These are phyloP conservation scores for Rubroboletus satanas DNA, from an alignment of 768 basidiomycete genomes.

Conservation along the genomic window DNA sequence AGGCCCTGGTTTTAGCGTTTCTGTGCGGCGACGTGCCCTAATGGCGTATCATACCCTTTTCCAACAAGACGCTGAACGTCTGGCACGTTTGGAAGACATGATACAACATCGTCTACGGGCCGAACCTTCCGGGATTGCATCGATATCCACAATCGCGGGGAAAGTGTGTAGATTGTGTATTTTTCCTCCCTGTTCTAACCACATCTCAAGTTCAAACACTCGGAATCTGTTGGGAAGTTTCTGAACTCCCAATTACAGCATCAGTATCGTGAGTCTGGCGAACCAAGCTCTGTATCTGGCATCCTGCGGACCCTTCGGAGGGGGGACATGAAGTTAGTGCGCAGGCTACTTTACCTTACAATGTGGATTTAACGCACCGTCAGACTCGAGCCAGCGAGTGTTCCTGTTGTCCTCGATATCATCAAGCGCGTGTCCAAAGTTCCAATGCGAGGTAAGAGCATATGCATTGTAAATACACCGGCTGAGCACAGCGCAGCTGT, in stretches of 20 bases:
- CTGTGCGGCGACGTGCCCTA: slow-evolving; percentile 60
- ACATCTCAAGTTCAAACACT: slow-evolving; percentile 20
- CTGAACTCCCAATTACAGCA: slow-evolving; percentile 21
- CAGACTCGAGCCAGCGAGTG: slow-evolving; percentile 22
- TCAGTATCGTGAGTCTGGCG: slow-evolving; percentile 10
- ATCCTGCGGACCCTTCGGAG: slow-evolving; percentile 25
- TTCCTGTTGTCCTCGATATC: slow-evolving; percentile 23
- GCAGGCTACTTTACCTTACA: background rate
- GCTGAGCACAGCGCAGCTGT: slow-evolving; percentile 28
- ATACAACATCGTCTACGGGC: slow-evolving; percentile 11
- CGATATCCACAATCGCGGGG: slow-evolving; percentile 10
- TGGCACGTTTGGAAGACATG: slow-evolving; percentile 38
- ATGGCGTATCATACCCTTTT: slow-evolving; percentile 56
- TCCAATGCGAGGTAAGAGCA: slow-evolving; percentile 25
- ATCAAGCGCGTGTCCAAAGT: slow-evolving; percentile 22
- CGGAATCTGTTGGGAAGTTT: slow-evolving; percentile 18
- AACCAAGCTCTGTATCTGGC: background rate
- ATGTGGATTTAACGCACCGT: background rate
- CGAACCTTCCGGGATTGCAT: slow-evolving; percentile 8
- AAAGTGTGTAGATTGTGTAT: slow-evolving; percentile 20
- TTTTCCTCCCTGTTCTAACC: slow-evolving; percentile 2
- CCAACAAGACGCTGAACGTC: slow-evolving; percentile 40
- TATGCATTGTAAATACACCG: background rate
- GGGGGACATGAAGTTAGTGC: slow-evolving; percentile 23
- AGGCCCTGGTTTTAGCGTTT: slow-evolving; percentile 37